Base-by-base conservation (phyloP, 163 green algal species). In the Scenedesmus sp. region DNA sequence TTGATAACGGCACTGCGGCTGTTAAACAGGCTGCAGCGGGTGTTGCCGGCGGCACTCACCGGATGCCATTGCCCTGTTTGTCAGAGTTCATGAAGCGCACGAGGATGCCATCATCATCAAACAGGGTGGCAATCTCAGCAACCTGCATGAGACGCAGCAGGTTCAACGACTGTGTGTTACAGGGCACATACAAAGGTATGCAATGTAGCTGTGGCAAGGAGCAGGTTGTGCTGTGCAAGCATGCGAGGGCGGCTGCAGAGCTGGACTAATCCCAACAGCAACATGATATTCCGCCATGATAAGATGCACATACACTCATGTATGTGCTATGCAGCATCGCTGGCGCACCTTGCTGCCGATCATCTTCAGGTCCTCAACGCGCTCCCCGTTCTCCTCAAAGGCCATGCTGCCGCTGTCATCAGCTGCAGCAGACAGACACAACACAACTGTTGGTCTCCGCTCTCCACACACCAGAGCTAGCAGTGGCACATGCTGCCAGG, bases 311-410 rank as follows among this genome's bases (percentile, higher is more conserved):
- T 3, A 16, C 9, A 3, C 73, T 82, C 62, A 23, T 16, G 62
- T 23, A 20, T 23, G 10, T 23, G 4, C 62, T 5, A 4, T 9
- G 66, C 2, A 76, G 16, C 15, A 6, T n/a, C 82, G 20, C 59
- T 18, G 82, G 2, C 86, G 5, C 54, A 57, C 92, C 52, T 86
- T 86, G 57, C 86, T 84, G 34, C 88, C 73, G 16, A 94, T 94
- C 67, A 94, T 90, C 92, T 93, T 94, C 59, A 94, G 86, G 82
- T 94, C 92, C 59, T 92, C 90, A 64, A 94, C 93, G 66, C 92
- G 82, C 87, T 93, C 90, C 7, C 84, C 84, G 52, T 46, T 60
- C 57, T 91, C 84, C 62, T 91, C 84, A 77, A 91, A 91, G 0
- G 70, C 85, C 84, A 94, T 94, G 8, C 73, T 90, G 77, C 92